Percentiles rank a stretch among this genome's conserved stretches.
Evolutionary conservation across 2,329 filamentous ascomycete species (phyloP).

Genomic region (Talaromyces sp.): DNA sequence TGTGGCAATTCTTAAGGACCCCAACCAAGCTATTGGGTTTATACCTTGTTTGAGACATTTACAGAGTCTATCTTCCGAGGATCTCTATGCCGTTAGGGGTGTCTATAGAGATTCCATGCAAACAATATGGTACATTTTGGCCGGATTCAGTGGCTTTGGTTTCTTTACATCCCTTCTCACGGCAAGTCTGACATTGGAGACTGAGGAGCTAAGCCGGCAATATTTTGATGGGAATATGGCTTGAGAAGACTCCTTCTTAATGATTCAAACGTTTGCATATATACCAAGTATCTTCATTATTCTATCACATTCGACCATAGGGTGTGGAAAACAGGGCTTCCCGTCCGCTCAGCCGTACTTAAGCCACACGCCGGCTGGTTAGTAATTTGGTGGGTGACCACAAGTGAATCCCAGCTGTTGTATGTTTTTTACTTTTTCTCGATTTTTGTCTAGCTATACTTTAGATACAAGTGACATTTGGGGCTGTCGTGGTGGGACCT

Average conservation of each 20-base stretch:
- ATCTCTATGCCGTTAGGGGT: neutral
- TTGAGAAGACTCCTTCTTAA: neutral
- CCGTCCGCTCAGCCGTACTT: neutral
- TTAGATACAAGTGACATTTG: no score
- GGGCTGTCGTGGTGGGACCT: no score
- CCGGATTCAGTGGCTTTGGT: neutral
- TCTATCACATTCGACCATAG: neutral
- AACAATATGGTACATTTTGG: constrained; percentile 8
- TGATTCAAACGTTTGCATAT: no score
- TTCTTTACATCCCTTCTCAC: neutral
- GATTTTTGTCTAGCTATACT: neutral
- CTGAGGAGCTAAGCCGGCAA: constrained; percentile 2
- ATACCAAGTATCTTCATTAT: no score
- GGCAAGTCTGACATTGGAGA: constrained; percentile 6
- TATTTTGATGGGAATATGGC: neutral
- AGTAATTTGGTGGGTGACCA: constrained; percentile 2
- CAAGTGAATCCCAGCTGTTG: neutral
- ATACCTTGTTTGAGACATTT: neutral
- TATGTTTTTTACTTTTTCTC: neutral
- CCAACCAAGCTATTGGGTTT: constrained; percentile 6
- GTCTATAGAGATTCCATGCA: neutral
- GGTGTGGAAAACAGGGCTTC: neutral
- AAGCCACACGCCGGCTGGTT: constrained; percentile 10
- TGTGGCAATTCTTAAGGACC: neutral
- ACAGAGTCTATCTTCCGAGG: neutral